Conservation (phyloP, 306 rosid species). For the Malus sieversii region DNA sequence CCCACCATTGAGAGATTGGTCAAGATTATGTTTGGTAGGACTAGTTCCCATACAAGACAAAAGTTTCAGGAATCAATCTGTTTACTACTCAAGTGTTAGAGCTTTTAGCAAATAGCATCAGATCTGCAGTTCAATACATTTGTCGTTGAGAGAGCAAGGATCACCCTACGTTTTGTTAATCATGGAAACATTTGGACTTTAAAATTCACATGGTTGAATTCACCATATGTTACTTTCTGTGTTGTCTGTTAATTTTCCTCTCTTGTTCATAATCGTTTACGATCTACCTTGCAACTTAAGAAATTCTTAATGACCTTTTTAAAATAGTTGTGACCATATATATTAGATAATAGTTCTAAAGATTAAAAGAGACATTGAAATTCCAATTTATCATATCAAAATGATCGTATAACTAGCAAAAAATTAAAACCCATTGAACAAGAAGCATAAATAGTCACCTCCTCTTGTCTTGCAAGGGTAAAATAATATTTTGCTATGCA, state of each 20-base stretch:
- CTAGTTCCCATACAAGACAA: neutral
- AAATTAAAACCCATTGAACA: neutral
- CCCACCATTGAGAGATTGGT: neutral
- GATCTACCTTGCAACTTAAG: neutral
- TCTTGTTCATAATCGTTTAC: neutral
- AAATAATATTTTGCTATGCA: slow-evolving; percentile 2
- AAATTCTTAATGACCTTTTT: neutral
- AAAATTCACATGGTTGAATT: neutral
- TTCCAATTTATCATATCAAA: neutral
- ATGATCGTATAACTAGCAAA: neutral
- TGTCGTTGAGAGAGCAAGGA: neutral
- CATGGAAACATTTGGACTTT: neutral
- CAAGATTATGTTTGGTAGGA: neutral
- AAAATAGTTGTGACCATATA: neutral
- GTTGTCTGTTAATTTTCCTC: neutral
- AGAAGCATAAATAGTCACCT: neutral
- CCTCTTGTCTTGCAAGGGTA: neutral
- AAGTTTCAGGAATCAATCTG: neutral
- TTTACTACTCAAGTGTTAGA: neutral
- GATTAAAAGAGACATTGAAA: neutral
- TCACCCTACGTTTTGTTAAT: neutral
- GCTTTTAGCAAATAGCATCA: neutral
- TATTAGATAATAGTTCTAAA: neutral
- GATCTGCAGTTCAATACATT: neutral
- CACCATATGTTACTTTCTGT: neutral